Evolutionary conservation across 805 yeast species (phyloP), one percentile per base, ranked within the genome.

Genomic region (Cyberlindnera misumaiensis): DNA sequence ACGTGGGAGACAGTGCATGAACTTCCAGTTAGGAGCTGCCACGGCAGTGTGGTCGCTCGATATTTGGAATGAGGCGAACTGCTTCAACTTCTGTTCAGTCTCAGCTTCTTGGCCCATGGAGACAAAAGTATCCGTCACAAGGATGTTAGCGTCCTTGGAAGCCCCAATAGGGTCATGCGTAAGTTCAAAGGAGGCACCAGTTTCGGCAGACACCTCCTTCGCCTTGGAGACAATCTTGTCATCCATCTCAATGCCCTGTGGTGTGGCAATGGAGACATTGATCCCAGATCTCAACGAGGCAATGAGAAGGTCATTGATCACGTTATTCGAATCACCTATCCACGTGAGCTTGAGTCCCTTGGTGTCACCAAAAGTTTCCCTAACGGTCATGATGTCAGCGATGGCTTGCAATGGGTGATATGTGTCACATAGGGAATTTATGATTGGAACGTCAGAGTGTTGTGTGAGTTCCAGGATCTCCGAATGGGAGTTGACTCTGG

Each of bases 1-100:
- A 64, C 98, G 81, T 47, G 98, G 98, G 50, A 93, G 70, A 63
- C 98, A 93, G 61, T 93, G 98, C 97, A 93, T 89, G 64, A 93
- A 93, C 59, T 78, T 86, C 84, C 90, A 90, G 40, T 71, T 70
- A 32, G 83, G 82, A 32, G 73, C 74, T 5, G 85, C 84, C 11
- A 65, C 55, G 11, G 53, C 39, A 18, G 83, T 74, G 66, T 89
- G 67, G 25, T 77, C 79, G 13, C 67, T 59, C 28, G 87, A 79
- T 42, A 93, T 81, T 65, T 87, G 96, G 71, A 80, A 93, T 2
- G 95, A 96, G 12, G 67, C 72, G 59, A 93, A 93, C 63, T 87
- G 89, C 53, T 78, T 68, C 50, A 93, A 67, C 46, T 89, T 84
- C 40, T 70, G 67, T 35, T 59, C 68, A 46, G 77, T 84, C 58